Base-by-base conservation (phyloP, 352 stramenopile species). In the Phytopythium kandeliae region DNA sequence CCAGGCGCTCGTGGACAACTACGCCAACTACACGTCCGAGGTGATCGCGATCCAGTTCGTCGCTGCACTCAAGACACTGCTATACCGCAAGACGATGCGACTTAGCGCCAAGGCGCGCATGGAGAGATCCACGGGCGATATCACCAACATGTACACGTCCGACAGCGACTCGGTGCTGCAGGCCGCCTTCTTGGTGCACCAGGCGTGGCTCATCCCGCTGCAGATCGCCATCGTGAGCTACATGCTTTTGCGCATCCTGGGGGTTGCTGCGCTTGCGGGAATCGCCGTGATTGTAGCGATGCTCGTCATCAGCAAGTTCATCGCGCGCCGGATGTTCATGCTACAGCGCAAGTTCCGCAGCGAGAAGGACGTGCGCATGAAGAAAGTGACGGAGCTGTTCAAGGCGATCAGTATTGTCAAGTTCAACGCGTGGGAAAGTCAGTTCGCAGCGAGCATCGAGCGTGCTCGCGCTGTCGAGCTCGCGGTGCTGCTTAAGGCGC, bases 331-430 rank as follows among this genome's bases (percentile, higher is more conserved):
- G 3, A 68, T 78, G 58, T 68, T 74, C 48, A 45, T 36, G 26
- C 48, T 58, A 15, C 54, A 71, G 31, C 45, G 60, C 28, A 26
- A 50, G 3, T 75, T 66, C 28, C 50, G 63, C 25, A 57, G 37
- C 25, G 61, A 78, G 42, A 81, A 77, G 36, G 76, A 87, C 26
- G 62, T 60, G 17, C 65, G 75, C 26, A 74, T 86, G 65, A 79
- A 84, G 34, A 59, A 67, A 30, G 56, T 86, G 25, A 75, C 71
- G 10, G 76, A 88, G 43, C 63, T 81, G 13, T 74, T 87, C 48
- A 79, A 75, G 35, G 71, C 66, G 1, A 96, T 97, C 57, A 79
- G 80, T 24, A 89, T 97, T 47, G 86, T 97, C 75, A 98, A 98
- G 66, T 96, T 97, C 42, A 96, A 96, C 62, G 80, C 81, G 0